Base-by-base conservation (phyloP, 2,329 filamentous ascomycete species). In the Aureobasidium sp. region DNA sequence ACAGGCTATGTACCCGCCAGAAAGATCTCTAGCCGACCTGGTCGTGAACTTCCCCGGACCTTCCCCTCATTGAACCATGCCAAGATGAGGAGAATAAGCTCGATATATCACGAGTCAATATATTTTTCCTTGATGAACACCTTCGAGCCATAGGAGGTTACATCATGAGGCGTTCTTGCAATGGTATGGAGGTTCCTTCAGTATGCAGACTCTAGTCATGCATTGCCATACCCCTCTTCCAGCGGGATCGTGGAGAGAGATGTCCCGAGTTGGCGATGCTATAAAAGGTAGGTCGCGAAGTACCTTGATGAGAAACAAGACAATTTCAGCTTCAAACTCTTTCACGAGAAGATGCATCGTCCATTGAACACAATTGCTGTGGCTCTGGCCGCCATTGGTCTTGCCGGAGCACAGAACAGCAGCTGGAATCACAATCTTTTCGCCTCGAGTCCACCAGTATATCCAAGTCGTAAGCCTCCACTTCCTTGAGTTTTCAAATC, bases 391-490 rank as follows among this genome's bases (percentile, higher is more conserved):
- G 32, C 55, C 34, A 37, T 59, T 13, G 50, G 50, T 8, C 16
- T 55, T 27, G 59, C 42, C 11, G 34, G 42, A 16, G 61, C 61
- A 21, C 61, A 62, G 52, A 58, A 62, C 45, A 54, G 25, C 15
- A 58, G 49, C 25, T 69, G 67, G 67, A 59, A 67, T 29, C 65
- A 67, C 48, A 54, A 64, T n/a, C 63, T 67, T 3, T 70, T 65
- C 53, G 61, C 65, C 6, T 66, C 57, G 11, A 69, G 67, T 48
- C 66, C 66, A 9, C 66, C 65, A n/a, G 64, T 68, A 10, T 68
- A 68, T 34, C 66, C 66, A 21, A 64, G 63, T 21, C 66, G 66
- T 67, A 32, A 61, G 66, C 63, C 21, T 21, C 1, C 21, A 21
- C 21, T 21, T 1, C 21, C 21, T 21, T 21, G 21, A 3, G 1